phyloP scores from a whole-genome alignment of 495 filamentous ascomycete genomes.

The Penicillium longicatenatum region DNA sequence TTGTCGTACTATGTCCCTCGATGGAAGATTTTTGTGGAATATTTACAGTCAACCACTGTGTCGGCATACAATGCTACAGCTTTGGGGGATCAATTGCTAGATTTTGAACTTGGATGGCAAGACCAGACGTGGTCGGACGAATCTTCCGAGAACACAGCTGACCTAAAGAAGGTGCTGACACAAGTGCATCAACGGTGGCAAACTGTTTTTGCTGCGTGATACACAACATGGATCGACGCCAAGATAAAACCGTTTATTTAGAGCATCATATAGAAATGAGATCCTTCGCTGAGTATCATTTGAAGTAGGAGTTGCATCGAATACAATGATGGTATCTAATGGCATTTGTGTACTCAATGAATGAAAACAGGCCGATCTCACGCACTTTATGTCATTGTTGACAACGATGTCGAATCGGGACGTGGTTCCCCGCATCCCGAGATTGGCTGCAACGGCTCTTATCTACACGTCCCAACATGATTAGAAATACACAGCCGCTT shows the following conservation, averaged over 20 bases:
- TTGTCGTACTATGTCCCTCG: constrained; percentile 50
- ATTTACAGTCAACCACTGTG: constrained; percentile 35
- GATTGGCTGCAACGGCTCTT: not conserved
- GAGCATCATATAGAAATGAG: not conserved
- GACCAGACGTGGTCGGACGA: constrained; percentile 25
- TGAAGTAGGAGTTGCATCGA: not conserved
- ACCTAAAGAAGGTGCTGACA: constrained; percentile 25
- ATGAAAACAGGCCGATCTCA: not conserved
- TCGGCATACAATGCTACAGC: constrained; percentile 35
- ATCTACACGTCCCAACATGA: constrained; percentile 4
- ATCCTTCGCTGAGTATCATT: not conserved
- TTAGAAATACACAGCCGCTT: constrained; percentile 26
- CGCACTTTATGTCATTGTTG: not conserved
- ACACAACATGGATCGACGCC: not conserved
- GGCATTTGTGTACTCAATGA: not conserved
- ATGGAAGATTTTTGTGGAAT: constrained; percentile 51
- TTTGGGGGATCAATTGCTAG: constrained; percentile 28
- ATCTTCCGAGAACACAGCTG: constrained; percentile 5
- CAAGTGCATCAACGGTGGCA: constrained; percentile 22
- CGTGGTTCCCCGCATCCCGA: not conserved
- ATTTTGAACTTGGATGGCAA: constrained; percentile 48
- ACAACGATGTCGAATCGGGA: not conserved
- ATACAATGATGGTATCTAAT: not conserved
- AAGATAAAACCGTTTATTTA: not conserved
- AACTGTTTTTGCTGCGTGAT: constrained; percentile 24